A percentile compares a stretch with the other conserved stretches of the same genome.
Conservation (phyloP, 2,329 filamentous ascomycete genomes). For the Rhynchosporium graminicola region DNA sequence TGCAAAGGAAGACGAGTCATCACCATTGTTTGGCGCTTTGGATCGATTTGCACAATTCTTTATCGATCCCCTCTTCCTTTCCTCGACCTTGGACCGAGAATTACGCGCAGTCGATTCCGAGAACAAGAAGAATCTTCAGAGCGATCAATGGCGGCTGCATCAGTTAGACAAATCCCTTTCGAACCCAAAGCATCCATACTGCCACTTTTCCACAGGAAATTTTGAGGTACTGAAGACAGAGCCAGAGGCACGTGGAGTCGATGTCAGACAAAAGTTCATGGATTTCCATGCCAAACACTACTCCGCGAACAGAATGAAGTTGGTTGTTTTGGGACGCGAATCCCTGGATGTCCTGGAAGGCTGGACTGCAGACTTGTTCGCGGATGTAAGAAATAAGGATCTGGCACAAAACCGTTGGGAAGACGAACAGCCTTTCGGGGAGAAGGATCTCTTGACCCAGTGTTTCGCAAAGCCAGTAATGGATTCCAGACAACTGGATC, state of each 20-base stretch:
- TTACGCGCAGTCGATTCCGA: constrained; percentile 73
- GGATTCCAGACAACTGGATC: constrained; percentile 65
- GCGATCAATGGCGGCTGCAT: constrained; percentile 69
- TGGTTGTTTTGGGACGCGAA: constrained; percentile 69
- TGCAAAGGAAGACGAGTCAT: constrained; percentile 56
- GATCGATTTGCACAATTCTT: constrained; percentile 79
- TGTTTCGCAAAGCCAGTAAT: constrained; percentile 74
- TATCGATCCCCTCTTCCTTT: constrained; percentile 68
- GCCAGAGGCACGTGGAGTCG: constrained; percentile 65
- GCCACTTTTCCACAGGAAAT: constrained; percentile 74
- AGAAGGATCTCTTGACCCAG: constrained; percentile 62
- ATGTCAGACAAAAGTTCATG: constrained; percentile 72
- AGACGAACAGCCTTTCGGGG: constrained; percentile 57
- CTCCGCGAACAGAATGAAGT: constrained; percentile 74
- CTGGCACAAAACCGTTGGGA: constrained; percentile 67
- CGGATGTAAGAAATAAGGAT: constrained; percentile 67
- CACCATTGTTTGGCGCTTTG: constrained; percentile 70
- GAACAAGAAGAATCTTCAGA: constrained; percentile 79
- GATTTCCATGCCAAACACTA: constrained; percentile 72
- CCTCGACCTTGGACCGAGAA: constrained; percentile 70
- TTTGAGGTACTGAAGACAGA: constrained; percentile 69
- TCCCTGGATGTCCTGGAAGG: constrained; percentile 65
- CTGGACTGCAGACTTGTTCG: constrained; percentile 70
- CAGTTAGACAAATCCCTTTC: constrained; percentile 71
- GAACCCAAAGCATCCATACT: constrained; percentile 69